Percentiles rank a stretch among this genome's conserved stretches.
Evolutionary conservation across 345 rosid species (phyloP).

Genomic region (Camelina sativa): DNA sequence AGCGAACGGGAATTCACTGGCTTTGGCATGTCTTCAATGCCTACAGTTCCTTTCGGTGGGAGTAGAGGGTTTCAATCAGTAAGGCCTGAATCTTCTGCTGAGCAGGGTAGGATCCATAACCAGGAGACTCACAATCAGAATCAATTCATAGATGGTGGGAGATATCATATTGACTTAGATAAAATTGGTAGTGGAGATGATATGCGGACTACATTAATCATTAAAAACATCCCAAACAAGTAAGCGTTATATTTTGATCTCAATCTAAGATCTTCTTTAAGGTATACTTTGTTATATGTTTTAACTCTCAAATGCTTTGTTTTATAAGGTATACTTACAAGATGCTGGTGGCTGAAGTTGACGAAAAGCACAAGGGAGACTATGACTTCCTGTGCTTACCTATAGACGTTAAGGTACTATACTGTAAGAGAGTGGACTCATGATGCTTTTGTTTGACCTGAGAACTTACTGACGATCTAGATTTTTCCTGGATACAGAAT

Average conservation of each 20-base stretch:
- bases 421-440: slow-evolving; percentile 9
- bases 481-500: slow-evolving; percentile 64
- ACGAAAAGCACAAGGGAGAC: slow-evolving; percentile 80
- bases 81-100: slow-evolving; percentile 56
- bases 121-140: slow-evolving; percentile 49
- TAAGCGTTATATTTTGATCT: slow-evolving; percentile 44
- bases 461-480: slow-evolving; percentile 25
- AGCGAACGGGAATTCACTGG: slow-evolving; percentile 59
- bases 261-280: background rate
- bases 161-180: slow-evolving; percentile 82
- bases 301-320: slow-evolving; percentile 28
- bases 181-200: slow-evolving; percentile 73
- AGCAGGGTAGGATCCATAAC: slow-evolving; percentile 54
- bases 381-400: slow-evolving; percentile 96
- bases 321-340: slow-evolving; percentile 85
- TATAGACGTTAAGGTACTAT: slow-evolving; percentile 81
- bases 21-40: slow-evolving; percentile 61
- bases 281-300: background rate
- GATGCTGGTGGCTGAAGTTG: slow-evolving; percentile 92
- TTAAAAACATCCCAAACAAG: slow-evolving; percentile 97
- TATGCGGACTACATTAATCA: slow-evolving; percentile 86
- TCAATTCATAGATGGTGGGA: slow-evolving; percentile 65
- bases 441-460: slow-evolving; percentile 21
- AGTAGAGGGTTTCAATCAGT: slow-evolving; percentile 55
- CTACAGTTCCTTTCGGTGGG: slow-evolving; percentile 54